Base-by-base conservation (phyloP, 176 grass and related monocot genomes). In the Hyparrhenia diplandra region DNA sequence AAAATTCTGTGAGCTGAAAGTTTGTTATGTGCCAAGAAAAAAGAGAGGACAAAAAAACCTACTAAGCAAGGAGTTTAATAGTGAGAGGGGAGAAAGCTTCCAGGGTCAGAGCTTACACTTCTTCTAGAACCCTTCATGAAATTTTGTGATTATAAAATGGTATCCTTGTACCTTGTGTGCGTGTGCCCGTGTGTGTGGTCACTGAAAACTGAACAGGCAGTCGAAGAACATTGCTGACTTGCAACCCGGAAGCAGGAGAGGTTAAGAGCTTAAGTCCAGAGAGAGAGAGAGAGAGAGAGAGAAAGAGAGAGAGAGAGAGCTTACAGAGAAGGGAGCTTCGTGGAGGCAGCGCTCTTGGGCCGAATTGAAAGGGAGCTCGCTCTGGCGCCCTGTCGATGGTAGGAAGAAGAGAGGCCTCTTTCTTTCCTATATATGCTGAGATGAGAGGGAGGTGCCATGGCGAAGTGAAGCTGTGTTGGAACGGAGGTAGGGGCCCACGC, bases 391-490 rank as follows among this genome's bases (percentile, higher is more conserved):
- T 58, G 77, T 47, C 42, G 57, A 71, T 69, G 82, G 40, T 28
- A 77, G n/a, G 52, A 69, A 13, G 63, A 69, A 63, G 75, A 75
- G 70, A 36, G 42, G 65, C 28, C 77, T 37, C 43, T 46, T 21
- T 45, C n/a, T 72, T 85, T 45, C 54, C 21, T 58, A 58, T 71
- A 81, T 85, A 89, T 46, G 82, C 71, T 55, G 77, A n/a, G n/a
- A n/a, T n/a, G n/a, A 64, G 77, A 54, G 30, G 28, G 10, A 3
- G 30, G 52, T 0, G 63, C n/a, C 18, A 40, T 25, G 69, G 82
- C 40, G 31, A 62, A 80, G 34, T 40, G 11, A 36, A 60, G 39
- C 0, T 67, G 54, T 66, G 77, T 24, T 40, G 34, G 65, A 13
- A 64, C 28, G 85, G 49, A 62, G 85, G n/a, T 2, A 4, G 31